Base-by-base conservation (phyloP, 345 rosid genomes). In the Punica granatum region DNA sequence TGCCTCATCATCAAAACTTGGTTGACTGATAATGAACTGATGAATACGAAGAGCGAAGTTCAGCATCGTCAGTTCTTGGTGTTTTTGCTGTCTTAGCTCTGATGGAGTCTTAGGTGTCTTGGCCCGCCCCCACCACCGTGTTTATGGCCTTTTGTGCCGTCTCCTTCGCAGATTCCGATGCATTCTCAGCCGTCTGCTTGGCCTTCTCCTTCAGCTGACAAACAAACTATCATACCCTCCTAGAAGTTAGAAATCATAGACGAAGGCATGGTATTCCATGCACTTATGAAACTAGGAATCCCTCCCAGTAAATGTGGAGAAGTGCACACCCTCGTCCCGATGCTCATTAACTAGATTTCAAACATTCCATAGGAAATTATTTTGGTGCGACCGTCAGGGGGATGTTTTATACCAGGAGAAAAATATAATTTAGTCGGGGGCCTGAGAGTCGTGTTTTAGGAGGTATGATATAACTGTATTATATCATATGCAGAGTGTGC, bases 1-100 rank as follows among this genome's bases (percentile, higher is more conserved):
- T 3, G 49, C 21, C 18, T 44, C 2, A 18, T 10, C 49, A 44
- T 16, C 49, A 16, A 3, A 44, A 44, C 19, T 44, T 44, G 49
- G 19, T 44, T 1, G 19, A 44, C 21, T 44, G 19, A 16, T 44
- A 44, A 4, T 44, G 18, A 18, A 44, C 3, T 11, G 49, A 44
- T 11, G 49, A 44, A 18, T 4, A 3, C 3, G 49, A 44, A 44
- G 19, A 44, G 49, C 49, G 21, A 44, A 13, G 49, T 11, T 48
- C 21, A 21, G 25, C 23, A 48, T 48, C 53, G 0, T 3, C 63
- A 75, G 39, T 69, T 72, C 51, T 78, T 78, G 65, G 73, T 32
- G 81, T 84, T 15, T 75, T 35, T 2, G 74, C 83, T 4, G 88
- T 81, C 64, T 81, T 77, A 3, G 73, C 74, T 65, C 74, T 30